These are phyloP conservation scores for Microthyrium microscopicum DNA, from an alignment of 2,329 filamentous ascomycete genomes.

Conservation along the genomic window DNA sequence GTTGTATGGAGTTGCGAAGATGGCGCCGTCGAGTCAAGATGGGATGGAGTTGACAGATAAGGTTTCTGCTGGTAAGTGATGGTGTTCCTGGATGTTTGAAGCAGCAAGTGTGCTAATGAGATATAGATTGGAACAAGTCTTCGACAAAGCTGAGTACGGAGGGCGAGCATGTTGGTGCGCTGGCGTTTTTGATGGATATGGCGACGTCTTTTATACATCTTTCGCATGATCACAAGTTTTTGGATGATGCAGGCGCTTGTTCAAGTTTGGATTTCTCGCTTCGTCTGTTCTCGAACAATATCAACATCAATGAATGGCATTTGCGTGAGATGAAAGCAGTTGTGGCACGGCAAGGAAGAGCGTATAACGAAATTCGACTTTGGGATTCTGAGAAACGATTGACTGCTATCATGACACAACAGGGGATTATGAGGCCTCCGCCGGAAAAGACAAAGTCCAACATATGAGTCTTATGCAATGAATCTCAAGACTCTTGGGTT, in stretches of 20 bases:
- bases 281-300: slow-evolving; percentile 23
- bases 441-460: slow-evolving; percentile 9
- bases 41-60: slow-evolving; percentile 21
- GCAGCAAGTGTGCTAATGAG: slow-evolving; percentile 7
- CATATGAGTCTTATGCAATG: too few relatives aligned
- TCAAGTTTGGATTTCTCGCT: slow-evolving; percentile 35
- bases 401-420: slow-evolving; percentile 33
- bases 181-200: slow-evolving; percentile 30
- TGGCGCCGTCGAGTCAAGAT: slow-evolving; percentile 20
- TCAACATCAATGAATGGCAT: slow-evolving; percentile 27
- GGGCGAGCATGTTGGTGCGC: slow-evolving; percentile 20
- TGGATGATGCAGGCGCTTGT: slow-evolving; percentile 28
- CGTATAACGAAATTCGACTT: slow-evolving; percentile 28
- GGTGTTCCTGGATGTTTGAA: slow-evolving; percentile 15
- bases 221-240: slow-evolving; percentile 24
- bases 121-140: background rate
- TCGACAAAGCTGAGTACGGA: slow-evolving; percentile 10
- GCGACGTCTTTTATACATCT: slow-evolving; percentile 29
- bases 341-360: slow-evolving; percentile 24
- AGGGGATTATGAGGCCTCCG: slow-evolving; percentile 20
- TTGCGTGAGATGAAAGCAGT: slow-evolving; percentile 25
- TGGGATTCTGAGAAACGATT: slow-evolving; percentile 29
- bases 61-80: slow-evolving; percentile 16
- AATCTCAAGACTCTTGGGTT: too few relatives aligned
- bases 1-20: slow-evolving; percentile 24